Evolutionary conservation across 805 yeast genomes (phyloP).

Genomic region (Yamadazyma sp.): DNA sequence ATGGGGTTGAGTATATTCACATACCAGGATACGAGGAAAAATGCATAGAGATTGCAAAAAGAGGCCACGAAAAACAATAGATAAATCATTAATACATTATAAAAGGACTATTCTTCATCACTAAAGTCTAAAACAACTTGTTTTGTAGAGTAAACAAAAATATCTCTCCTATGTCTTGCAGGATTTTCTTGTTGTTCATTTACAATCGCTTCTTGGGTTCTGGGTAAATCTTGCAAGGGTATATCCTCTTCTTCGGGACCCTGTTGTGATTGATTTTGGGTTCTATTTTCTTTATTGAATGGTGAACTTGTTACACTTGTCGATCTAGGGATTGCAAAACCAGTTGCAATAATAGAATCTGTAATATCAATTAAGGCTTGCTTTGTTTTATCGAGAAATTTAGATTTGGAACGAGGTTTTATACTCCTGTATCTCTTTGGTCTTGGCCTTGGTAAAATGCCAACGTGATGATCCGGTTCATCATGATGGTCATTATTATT

Average conservation of each 20-base stretch:
- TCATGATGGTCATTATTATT: background rate
- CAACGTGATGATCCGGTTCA: background rate
- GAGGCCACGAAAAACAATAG: conserved; percentile 54
- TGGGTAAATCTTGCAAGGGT: conserved; percentile 1
- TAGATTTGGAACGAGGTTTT: conserved; percentile 4
- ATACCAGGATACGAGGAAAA: conserved; percentile 80
- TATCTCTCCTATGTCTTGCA: conserved; percentile 26
- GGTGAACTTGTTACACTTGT: conserved; percentile 29
- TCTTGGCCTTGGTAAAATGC: background rate
- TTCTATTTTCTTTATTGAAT: background rate
- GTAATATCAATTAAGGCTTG: conserved; percentile 43
- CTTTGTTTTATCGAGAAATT: conserved; percentile 22
- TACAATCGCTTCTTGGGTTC: conserved; percentile 3
- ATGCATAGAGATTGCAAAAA: conserved; percentile 65
- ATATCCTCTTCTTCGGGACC: conserved; percentile 1
- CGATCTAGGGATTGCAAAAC: conserved; percentile 56
- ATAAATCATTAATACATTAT: conserved; percentile 1
- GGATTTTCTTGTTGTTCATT: conserved; percentile 5
- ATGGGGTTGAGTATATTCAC: conserved; percentile 68
- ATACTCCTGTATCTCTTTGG: conserved; percentile 5
- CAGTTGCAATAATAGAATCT: conserved; percentile 54
- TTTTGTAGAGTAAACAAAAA: conserved; percentile 36
- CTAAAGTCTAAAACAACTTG: conserved; percentile 28
- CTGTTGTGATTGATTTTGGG: background rate
- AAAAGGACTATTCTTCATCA: conserved; percentile 23